Conservation (phyloP, 495 filamentous ascomycete species). For the Parathielavia hyrcaniae region DNA sequence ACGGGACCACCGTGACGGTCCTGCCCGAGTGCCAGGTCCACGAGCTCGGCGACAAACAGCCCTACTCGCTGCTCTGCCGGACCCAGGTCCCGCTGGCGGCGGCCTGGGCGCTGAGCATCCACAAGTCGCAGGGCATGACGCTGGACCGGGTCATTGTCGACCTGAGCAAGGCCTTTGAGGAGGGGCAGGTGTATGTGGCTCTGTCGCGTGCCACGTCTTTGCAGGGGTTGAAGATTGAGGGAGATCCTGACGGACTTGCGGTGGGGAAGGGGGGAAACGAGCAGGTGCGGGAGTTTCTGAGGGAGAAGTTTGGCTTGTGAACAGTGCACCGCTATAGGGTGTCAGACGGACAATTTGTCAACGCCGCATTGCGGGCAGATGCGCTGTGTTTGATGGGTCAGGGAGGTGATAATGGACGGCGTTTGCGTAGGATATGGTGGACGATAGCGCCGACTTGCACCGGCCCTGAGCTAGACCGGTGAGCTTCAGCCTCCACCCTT, state of each 20-base stretch:
- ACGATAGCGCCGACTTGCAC: too few species aligned
- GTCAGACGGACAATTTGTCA: too few species aligned
- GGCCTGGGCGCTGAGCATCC: constrained; percentile 90
- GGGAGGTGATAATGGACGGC: too few species aligned
- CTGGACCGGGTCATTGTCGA: constrained; percentile 87
- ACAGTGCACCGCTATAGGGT: too few species aligned
- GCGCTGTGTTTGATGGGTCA: too few species aligned
- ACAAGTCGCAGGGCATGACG: constrained; percentile 93
- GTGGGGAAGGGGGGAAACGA: constrained; percentile 17
- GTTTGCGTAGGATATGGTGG: too few species aligned
- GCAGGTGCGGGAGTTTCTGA: constrained; percentile 24
- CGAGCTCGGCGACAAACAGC: constrained; percentile 41
- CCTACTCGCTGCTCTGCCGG: constrained; percentile 62
- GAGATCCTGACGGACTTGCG: constrained; percentile 23
- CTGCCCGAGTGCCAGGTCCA: constrained; percentile 44
- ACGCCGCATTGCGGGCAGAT: too few species aligned
- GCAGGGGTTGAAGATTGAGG: constrained; percentile 55
- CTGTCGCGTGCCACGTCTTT: constrained; percentile 73
- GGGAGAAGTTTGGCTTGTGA: constrained; percentile 18
- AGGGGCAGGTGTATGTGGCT: constrained; percentile 79
- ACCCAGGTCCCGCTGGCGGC: constrained; percentile 79
- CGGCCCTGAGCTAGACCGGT: too few species aligned
- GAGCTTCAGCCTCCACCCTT: too few species aligned
- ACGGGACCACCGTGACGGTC: constrained; percentile 36
- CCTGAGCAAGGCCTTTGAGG: constrained; percentile 77